Base-by-base conservation (phyloP, 2,329 filamentous ascomycete species). In the Cladosporium cucumerinum region DNA sequence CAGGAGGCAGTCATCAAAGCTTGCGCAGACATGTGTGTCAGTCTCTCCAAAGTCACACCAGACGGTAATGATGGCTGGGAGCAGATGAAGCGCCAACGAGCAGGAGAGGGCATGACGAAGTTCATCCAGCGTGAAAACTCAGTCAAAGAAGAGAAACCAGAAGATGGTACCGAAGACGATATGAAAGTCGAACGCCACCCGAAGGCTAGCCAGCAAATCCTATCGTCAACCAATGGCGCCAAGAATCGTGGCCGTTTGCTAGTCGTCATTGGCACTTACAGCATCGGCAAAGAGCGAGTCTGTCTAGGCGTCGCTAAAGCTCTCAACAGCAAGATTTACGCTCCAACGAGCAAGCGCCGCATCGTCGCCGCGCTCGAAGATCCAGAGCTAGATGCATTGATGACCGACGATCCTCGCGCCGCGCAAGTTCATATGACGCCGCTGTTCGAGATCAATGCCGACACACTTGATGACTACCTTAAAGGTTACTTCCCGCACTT, bases 391-490 rank as follows among this genome's bases (percentile, higher is more conserved):
- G 82, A 88, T 28, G 84, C 85, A 0, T 85, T 92, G 4, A 85
- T 99, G 72, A 99, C 95, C 0, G 83, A 84, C 8, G 82, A 97
- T 74, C 93, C 95, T 0, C 80, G 85, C 25, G 91, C 92, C 71
- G 95, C 95, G 0, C 94, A 98, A 77, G 93, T 99, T 0, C 95
- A 99, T 78, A 97, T 99, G 93, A 96, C 97, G 71, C 93, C 91
- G 72, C 83, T 99, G 11, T 95, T 95, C 83, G 94, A 98, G 77
- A 93, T 99, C 69, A 89, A 93, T 28, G 88, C 93, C 36, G 93
- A 97, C 70, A 97, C 94, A 0, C 83, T 99, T 1, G 88, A 92
- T 69, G 93, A 97, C 66, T 99, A 99, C 72, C 85, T 98, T 6
- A 86, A 89, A 71, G 84, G 86, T 39, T 91, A 92, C 79, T 90